A percentile compares a stretch with the other conserved stretches of the same genome.
phyloP scores from a whole-genome alignment of 352 stramenopile species.

The Globisporangium echinulatum region DNA sequence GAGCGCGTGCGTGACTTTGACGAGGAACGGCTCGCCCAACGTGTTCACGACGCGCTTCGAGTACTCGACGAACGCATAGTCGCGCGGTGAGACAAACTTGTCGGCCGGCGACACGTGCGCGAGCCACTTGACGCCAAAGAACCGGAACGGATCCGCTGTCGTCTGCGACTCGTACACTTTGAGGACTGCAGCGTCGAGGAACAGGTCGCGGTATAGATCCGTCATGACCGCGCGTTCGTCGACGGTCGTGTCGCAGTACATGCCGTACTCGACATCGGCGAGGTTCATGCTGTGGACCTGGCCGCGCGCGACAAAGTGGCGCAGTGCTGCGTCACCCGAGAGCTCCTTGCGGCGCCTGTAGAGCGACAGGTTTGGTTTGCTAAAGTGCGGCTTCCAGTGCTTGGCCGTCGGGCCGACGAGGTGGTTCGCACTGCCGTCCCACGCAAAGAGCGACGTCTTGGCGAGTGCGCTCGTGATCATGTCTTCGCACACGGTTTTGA shows the following conservation, averaged over 20 bases:
- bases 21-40: slow-evolving; percentile 44
- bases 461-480: slow-evolving; percentile 39
- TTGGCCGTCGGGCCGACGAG: slow-evolving; percentile 36
- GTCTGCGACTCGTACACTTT: slow-evolving; percentile 48
- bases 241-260: slow-evolving; percentile 62
- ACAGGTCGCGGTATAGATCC: slow-evolving; percentile 52
- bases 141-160: slow-evolving; percentile 53
- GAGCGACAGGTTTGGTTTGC: slow-evolving; percentile 41
- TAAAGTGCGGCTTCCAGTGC: slow-evolving; percentile 56
- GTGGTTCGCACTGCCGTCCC: slow-evolving; percentile 49
- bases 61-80: slow-evolving; percentile 60
- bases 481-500: slow-evolving; percentile 39
- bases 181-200: slow-evolving; percentile 64
- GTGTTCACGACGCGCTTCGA: slow-evolving; percentile 35
- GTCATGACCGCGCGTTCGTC: slow-evolving; percentile 55
- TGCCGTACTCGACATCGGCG: slow-evolving; percentile 58
- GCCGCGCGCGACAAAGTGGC: slow-evolving; percentile 47
- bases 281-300: slow-evolving; percentile 52
- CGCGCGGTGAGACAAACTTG: slow-evolving; percentile 50
- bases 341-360: slow-evolving; percentile 22
- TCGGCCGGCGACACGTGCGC: slow-evolving; percentile 28
- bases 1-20: slow-evolving; percentile 54
- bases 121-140: slow-evolving; percentile 78
- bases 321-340: slow-evolving; percentile 7
- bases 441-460: slow-evolving; percentile 51